Base-by-base conservation (phyloP, 2,329 filamentous ascomycete species). In the Epichloe gansuensis region DNA sequence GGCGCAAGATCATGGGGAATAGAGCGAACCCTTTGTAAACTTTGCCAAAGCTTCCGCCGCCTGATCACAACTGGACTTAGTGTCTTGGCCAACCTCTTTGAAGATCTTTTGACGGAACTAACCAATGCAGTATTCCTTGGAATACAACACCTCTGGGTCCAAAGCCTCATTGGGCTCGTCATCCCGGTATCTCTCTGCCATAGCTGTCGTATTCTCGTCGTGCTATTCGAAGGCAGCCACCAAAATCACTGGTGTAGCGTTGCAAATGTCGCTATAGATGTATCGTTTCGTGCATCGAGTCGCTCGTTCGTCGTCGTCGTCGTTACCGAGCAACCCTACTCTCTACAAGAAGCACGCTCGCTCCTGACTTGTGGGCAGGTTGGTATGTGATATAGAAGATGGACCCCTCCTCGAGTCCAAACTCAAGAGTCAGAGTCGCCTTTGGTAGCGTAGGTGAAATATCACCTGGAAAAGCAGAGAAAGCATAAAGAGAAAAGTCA, bases 21-120 rank as follows among this genome's bases (percentile, higher is more conserved):
- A 47, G 27, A 49, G 52, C 55, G 46, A 75, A 90, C 87, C 93
- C 93, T 78, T 97, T 97, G 78, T 91, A 98, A 56, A 98, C 93
- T 71, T 94, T 95, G 64, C 93, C 93, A 72, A 98, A 98, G 70
- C 91, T 97, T 55, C 93, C 93, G 60, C 93, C 93, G 60, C 93
- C 91, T 89, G 62, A 51, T 55, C 4, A 23, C 35, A 51, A 54
- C 56, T 53, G 62, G 56, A 56, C 11, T 51, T 50, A 63, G 63
- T 62, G 63, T 60, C 53, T 49, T 47, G 17, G 13, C 35, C 31
- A 38, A 31, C 8, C 23, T 40, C 40, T 51, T 31, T 8, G 17
- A 31, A 31, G 50, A 52, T 49, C 50, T 17, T 51, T 23, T 23
- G 43, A 31, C 27, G 15, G 48, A 51, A 63, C 79, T 60, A 69